These are phyloP conservation scores for Fusarium sp. DNA, from an alignment of 2,329 filamentous ascomycete genomes.

Conservation along the genomic window DNA sequence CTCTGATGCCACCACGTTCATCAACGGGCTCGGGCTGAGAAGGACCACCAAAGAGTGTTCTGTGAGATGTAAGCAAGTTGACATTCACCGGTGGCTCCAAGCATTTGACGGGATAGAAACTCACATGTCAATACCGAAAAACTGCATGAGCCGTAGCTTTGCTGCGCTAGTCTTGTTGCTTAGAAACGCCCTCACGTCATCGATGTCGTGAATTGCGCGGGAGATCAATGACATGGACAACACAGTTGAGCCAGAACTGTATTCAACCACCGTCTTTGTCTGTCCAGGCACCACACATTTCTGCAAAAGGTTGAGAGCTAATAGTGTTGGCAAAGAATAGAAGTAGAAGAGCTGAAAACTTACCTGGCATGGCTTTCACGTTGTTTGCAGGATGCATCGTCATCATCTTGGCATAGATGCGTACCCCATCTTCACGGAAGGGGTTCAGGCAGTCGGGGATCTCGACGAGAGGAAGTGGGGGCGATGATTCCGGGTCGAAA, in stretches of 20 bases:
- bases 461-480: conserved; percentile 72
- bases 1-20: conserved; percentile 64
- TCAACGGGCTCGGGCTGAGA: conserved; percentile 68
- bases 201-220: conserved; percentile 62
- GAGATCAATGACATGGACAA: conserved; percentile 69
- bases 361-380: conserved; percentile 72
- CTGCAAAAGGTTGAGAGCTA: conserved; percentile 63
- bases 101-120: neutral
- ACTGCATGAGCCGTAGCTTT: conserved; percentile 67
- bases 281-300: conserved; percentile 44
- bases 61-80: conserved; percentile 26
- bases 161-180: conserved; percentile 69
- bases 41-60: conserved; percentile 68
- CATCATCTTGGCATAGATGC: conserved; percentile 76
- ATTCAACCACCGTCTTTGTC: conserved; percentile 68
- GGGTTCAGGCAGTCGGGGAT: conserved; percentile 69
- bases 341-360: fast-evolving
- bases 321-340: neutral
- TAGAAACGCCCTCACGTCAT: conserved; percentile 66
- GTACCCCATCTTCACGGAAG: conserved; percentile 66
- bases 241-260: conserved; percentile 72
- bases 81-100: too few species aligned
- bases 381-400: conserved; percentile 74
- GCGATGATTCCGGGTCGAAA: conserved; percentile 68
- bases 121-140: conserved; percentile 68